These are phyloP conservation scores for Candida morakotiae DNA, from an alignment of 805 yeast species.

Conservation along the genomic window DNA sequence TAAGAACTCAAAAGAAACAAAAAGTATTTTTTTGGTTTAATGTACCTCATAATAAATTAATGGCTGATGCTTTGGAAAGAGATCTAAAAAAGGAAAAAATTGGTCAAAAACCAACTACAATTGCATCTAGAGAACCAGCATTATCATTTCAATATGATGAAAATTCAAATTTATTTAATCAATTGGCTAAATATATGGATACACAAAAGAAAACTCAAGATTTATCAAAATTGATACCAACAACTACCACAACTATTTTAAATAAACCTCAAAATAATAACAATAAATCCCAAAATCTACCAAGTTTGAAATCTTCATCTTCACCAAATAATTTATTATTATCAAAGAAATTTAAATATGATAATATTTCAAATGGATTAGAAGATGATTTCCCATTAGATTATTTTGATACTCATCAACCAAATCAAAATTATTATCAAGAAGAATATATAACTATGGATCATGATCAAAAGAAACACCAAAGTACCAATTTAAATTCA, in stretches of 20 bases:
- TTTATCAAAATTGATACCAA: not conserved
- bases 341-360: constrained; percentile 8
- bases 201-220: constrained; percentile 6
- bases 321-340: no score
- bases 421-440: constrained; percentile 6
- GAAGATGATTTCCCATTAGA: constrained; percentile 74
- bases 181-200: constrained; percentile 40
- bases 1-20: constrained; percentile 93
- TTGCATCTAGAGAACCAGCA: constrained; percentile 74
- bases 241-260: not conserved
- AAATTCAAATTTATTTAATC: constrained; percentile 47
- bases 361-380: constrained; percentile 28
- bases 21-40: constrained; percentile 96
- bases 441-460: constrained; percentile 23
- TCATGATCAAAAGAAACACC: constrained; percentile 7
- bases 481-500: not conserved
- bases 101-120: constrained; percentile 65
- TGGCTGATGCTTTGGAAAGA: constrained; percentile 90
- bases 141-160: constrained; percentile 67
- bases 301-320: constrained; percentile 10
- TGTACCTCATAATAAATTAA: constrained; percentile 88
- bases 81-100: constrained; percentile 76
- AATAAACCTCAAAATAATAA: not conserved
- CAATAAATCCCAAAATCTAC: not conserved
- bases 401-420: constrained; percentile 42